These are phyloP conservation scores for Purshia tridentata DNA, from an alignment of 306 rosid species.

Conservation along the genomic window DNA sequence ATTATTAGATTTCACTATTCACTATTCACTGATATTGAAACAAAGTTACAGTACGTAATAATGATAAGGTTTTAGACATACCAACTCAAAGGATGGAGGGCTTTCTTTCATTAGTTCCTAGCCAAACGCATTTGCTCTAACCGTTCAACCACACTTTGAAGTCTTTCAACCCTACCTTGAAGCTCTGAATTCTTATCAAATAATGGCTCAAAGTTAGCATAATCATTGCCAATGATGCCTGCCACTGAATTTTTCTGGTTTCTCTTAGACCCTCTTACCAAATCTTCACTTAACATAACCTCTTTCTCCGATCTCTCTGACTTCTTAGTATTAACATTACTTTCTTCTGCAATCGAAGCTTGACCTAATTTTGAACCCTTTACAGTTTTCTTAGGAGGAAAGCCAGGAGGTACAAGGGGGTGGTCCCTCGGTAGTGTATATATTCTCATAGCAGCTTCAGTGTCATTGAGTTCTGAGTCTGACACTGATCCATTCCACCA, in stretches of 20 bases:
- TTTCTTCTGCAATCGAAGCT: not conserved
- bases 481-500: slow-evolving; percentile 19
- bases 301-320: not conserved
- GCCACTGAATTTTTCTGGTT: not conserved
- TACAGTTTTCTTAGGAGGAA: not conserved
- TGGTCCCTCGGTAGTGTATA: not conserved
- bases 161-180: not conserved
- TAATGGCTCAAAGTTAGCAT: not conserved
- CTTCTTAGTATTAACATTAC: not conserved
- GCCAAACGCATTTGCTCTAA: too few relatives aligned
- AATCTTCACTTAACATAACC: too few relatives aligned
- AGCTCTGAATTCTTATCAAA: not conserved
- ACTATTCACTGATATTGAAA: too few relatives aligned
- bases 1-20: too few relatives aligned
- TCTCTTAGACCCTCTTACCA: not conserved
- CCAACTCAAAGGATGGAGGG: not conserved
- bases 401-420: not conserved
- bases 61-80: not conserved
- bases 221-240: too few relatives aligned
- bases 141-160: not conserved
- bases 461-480: not conserved
- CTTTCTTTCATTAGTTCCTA: not conserved
- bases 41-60: too few relatives aligned
- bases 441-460: not conserved
- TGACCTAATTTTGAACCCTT: not conserved